These are phyloP conservation scores for Aspergillus carbonarius DNA, from an alignment of 2,329 filamentous ascomycete genomes.

Conservation along the genomic window DNA sequence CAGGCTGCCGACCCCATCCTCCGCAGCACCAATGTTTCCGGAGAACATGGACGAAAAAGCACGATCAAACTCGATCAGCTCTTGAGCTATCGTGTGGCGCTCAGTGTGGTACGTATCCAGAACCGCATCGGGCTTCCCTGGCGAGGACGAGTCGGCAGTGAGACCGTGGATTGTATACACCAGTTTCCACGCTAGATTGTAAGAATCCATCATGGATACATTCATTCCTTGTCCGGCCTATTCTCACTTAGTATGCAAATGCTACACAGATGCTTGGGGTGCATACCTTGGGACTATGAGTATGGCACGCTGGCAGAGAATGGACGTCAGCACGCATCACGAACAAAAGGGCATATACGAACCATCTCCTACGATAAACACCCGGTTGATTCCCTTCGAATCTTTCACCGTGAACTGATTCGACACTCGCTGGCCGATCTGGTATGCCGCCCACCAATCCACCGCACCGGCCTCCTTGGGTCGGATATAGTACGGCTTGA, in stretches of 20 bases:
- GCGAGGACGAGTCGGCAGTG: constrained; percentile 20
- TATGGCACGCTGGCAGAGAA: constrained; percentile 64
- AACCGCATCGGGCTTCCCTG: constrained; percentile 23
- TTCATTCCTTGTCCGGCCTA: constrained; percentile 76
- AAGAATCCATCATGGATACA: constrained; percentile 65
- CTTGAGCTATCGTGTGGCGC: constrained; percentile 37
- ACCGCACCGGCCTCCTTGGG: constrained; percentile 58
- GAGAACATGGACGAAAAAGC: constrained; percentile 43
- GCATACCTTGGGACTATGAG: constrained; percentile 66
- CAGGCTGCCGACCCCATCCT: constrained; percentile 26
- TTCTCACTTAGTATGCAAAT: constrained; percentile 11
- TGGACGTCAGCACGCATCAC: not conserved
- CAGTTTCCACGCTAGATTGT: constrained; percentile 45
- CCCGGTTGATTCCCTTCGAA: constrained; percentile 66
- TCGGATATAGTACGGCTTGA: constrained; percentile 65
- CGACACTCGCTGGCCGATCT: constrained; percentile 67
- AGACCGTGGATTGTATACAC: constrained; percentile 38
- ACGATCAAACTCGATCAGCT: constrained; percentile 43
- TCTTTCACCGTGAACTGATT: constrained; percentile 55
- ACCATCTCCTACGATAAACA: constrained; percentile 71
- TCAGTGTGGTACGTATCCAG: constrained; percentile 41
- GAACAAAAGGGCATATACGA: constrained; percentile 9
- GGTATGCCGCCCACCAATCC: constrained; percentile 75
- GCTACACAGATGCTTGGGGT: not conserved
- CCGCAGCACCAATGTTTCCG: constrained; percentile 33